Evolutionary conservation across 176 grass and related monocot species (phyloP).

Genomic region (Alloteropsis semialata): DNA sequence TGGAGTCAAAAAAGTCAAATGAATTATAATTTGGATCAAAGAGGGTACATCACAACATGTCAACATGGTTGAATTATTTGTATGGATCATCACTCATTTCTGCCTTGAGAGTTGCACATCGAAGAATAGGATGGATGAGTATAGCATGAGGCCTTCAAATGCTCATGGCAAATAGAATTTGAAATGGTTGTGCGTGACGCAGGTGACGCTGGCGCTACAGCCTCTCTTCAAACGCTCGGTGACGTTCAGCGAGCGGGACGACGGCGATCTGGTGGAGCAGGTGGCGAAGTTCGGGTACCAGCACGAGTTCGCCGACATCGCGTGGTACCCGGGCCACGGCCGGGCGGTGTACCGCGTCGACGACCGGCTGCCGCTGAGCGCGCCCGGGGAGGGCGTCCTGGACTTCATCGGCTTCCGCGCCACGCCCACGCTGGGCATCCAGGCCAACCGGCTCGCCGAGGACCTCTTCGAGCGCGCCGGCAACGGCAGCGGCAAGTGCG

Average conservation of each 20-base stretch:
- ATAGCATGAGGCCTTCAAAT: too few relatives aligned
- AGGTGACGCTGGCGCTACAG: too few relatives aligned
- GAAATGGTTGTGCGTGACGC: too few relatives aligned
- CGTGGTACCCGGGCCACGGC: constrained; percentile 50
- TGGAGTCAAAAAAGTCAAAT: too few relatives aligned
- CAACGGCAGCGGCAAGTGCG: constrained; percentile 47
- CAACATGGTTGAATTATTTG: too few relatives aligned
- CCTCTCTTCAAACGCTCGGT: constrained; percentile 80
- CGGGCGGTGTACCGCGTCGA: constrained; percentile 62
- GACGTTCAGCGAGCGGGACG: constrained; percentile 44
- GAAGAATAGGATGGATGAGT: too few relatives aligned
- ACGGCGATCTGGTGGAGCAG: constrained; percentile 45
- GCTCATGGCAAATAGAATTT: too few relatives aligned
- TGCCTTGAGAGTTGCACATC: too few relatives aligned
- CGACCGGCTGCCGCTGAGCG: constrained; percentile 44
- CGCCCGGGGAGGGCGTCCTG: constrained; percentile 40
- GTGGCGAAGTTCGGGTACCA: constrained; percentile 41
- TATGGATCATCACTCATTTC: too few relatives aligned
- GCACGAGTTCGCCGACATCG: constrained; percentile 66
- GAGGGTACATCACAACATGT: too few relatives aligned
- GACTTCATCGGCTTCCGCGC: constrained; percentile 67
- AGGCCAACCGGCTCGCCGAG: constrained; percentile 39
- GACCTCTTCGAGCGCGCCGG: constrained; percentile 24
- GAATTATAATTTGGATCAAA: too few relatives aligned
- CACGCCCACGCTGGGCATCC: constrained; percentile 15